Conservation (phyloP, 805 yeast species). For the Starmera pachycereana region DNA sequence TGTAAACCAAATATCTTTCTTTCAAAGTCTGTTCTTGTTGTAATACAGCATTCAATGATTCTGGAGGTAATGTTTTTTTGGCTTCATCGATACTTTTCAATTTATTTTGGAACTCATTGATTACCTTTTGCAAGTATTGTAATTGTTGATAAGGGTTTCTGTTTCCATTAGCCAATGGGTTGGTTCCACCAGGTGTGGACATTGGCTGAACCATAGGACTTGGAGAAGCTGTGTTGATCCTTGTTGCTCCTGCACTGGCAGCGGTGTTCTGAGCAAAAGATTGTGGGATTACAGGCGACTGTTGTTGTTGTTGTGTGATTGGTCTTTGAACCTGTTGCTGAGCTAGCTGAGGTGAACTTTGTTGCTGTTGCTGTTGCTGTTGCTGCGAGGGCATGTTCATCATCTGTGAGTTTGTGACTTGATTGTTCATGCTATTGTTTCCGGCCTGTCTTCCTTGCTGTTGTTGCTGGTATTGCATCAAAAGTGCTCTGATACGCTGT, state of each 20-base stretch:
- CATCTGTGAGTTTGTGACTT: constrained; percentile 8
- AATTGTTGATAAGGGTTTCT: constrained; percentile 21
- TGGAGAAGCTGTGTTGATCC: not conserved
- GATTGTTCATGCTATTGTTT: constrained; percentile 13
- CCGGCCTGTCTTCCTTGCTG: constrained; percentile 24
- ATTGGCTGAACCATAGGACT: not conserved
- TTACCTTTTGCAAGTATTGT: constrained; percentile 34
- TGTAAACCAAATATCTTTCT: constrained; percentile 37
- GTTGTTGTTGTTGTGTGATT: not conserved
- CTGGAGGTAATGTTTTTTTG: constrained; percentile 35
- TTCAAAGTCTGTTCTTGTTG: constrained; percentile 40
- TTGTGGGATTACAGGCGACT: not conserved
- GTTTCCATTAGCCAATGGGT: not conserved
- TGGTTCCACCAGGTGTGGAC: not conserved
- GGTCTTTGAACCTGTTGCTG: not conserved
- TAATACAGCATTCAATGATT: constrained; percentile 31
- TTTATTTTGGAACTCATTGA: constrained; percentile 39
- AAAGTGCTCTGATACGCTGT: constrained; percentile 48
- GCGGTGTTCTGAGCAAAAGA: not conserved
- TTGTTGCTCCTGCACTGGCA: not conserved
- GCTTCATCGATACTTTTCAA: constrained; percentile 40
- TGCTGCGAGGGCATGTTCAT: constrained; percentile 6
- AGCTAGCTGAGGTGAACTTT: constrained; percentile 1
- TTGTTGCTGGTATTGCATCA: constrained; percentile 44
- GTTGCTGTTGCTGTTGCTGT: constrained; percentile 1